These are phyloP conservation scores for Pichia sp. DNA, from an alignment of 1,139 yeast species.

Conservation along the genomic window DNA sequence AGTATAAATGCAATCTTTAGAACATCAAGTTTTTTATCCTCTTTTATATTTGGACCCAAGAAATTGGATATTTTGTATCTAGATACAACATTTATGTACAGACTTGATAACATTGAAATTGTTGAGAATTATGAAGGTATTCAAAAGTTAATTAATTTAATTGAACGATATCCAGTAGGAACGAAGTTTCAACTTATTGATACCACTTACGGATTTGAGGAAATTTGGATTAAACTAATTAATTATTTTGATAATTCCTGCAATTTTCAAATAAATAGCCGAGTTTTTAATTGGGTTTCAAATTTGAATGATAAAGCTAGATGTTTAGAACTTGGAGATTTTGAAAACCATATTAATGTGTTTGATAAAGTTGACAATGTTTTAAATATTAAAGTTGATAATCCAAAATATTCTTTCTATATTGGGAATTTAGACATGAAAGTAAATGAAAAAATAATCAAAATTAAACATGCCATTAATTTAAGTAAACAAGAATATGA, in stretches of 20 bases:
- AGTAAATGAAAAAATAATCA: background rate
- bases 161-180: constrained; percentile 14
- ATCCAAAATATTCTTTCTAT: background rate
- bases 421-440: background rate
- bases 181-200: constrained; percentile 14
- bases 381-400: background rate
- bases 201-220: constrained; percentile 17
- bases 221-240: constrained; percentile 16
- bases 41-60: constrained; percentile 7
- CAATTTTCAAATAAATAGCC: background rate
- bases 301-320: background rate
- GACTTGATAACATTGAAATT: constrained; percentile 12
- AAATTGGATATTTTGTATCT: constrained; percentile 15
- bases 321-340: background rate
- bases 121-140: constrained; percentile 14
- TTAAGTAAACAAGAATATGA: constrained; percentile 9
- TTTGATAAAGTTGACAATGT: constrained; percentile 6
- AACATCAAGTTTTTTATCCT: constrained; percentile 4
- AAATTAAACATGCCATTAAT: constrained; percentile 12
- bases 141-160: constrained; percentile 6
- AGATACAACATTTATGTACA: constrained; percentile 19
- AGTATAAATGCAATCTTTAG: constrained; percentile 7
- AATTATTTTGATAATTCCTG: background rate
- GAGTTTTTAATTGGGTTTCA: constrained; percentile 1
- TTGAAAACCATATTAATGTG: constrained; percentile 11